Percentiles rank a stretch among this genome's conserved stretches.
Conservation (phyloP, 192 early-diverging fungal genomes). For the Oehlia diaphana region DNA sequence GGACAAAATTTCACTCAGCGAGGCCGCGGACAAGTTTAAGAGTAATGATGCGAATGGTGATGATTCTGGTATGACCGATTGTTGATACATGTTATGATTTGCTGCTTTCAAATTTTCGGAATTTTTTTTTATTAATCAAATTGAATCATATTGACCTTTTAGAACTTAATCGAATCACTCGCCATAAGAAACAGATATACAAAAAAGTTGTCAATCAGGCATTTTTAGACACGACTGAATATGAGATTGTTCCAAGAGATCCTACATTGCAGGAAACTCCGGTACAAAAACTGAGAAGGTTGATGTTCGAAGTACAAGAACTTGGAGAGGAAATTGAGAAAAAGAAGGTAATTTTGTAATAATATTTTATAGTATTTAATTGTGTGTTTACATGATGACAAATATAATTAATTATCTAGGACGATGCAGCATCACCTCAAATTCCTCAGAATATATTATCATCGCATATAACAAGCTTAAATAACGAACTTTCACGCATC, state of each 20-base stretch:
- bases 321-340: slow-evolving; percentile 69
- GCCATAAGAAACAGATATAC: slow-evolving; percentile 61
- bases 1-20: slow-evolving; percentile 51
- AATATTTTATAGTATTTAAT: not conserved
- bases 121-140: not conserved
- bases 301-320: slow-evolving; percentile 83
- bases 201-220: slow-evolving; percentile 52
- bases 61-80: slow-evolving; percentile 46
- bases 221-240: slow-evolving; percentile 52
- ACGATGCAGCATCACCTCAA: not conserved
- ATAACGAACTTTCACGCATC: slow-evolving; percentile 51
- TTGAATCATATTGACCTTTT: not conserved
- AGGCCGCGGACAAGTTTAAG: slow-evolving; percentile 61
- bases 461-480: slow-evolving; percentile 51
- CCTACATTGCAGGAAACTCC: slow-evolving; percentile 64
- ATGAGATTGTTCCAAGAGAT: slow-evolving; percentile 56
- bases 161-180: slow-evolving; percentile 50
- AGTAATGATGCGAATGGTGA: slow-evolving; percentile 49
- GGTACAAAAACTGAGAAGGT: slow-evolving; percentile 71
- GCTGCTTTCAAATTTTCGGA: not conserved
- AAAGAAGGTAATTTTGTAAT: slow-evolving; percentile 42
- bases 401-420: not conserved
- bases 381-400: too few species aligned
- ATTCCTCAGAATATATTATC: slow-evolving; percentile 48
- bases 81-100: not conserved